These are phyloP conservation scores for Boletus tomentosulus DNA, from an alignment of 768 basidiomycete genomes.

Conservation along the genomic window DNA sequence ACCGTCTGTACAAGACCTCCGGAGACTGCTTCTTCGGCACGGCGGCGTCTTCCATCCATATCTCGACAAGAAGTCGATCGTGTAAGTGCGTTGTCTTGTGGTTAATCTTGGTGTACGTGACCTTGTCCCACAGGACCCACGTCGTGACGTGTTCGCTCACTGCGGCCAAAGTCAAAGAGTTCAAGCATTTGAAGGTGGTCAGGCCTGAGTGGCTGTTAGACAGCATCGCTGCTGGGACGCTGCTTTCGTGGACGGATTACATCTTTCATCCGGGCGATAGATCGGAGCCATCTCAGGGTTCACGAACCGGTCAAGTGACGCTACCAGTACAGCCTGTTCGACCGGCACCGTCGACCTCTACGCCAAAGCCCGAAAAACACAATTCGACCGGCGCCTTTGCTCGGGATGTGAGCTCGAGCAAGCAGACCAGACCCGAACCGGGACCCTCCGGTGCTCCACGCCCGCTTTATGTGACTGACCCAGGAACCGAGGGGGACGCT, in stretches of 20 bases:
- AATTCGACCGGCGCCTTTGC: neutral
- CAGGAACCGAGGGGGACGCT: slow-evolving; percentile 39
- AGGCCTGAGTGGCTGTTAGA: slow-evolving; percentile 85
- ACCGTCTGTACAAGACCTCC: slow-evolving; percentile 81
- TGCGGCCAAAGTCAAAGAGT: slow-evolving; percentile 83
- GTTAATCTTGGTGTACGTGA: slow-evolving; percentile 1
- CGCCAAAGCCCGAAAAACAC: neutral
- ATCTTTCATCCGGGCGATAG: slow-evolving; percentile 51
- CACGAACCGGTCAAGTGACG: slow-evolving; percentile 17
- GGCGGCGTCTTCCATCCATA: slow-evolving; percentile 85
- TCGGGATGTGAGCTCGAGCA: slow-evolving; percentile 2
- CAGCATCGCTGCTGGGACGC: slow-evolving; percentile 58
- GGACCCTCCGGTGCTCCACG: slow-evolving; percentile 7
- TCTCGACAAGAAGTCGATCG: slow-evolving; percentile 70
- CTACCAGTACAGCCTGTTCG: slow-evolving; percentile 10
- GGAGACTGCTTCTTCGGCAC: slow-evolving; percentile 73
- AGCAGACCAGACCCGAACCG: neutral
- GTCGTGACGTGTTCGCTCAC: slow-evolving; percentile 91
- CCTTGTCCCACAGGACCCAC: slow-evolving; percentile 58
- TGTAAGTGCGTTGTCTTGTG: slow-evolving; percentile 42
- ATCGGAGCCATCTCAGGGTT: slow-evolving; percentile 48
- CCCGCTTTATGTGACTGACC: slow-evolving; percentile 40
- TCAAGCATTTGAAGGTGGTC: slow-evolving; percentile 87
- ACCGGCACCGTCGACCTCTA: slow-evolving; percentile 1
- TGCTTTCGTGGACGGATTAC: slow-evolving; percentile 81